Evolutionary conservation across 2,329 filamentous ascomycete genomes (phyloP).

Genomic region (Phyllosticta capitalensis): DNA sequence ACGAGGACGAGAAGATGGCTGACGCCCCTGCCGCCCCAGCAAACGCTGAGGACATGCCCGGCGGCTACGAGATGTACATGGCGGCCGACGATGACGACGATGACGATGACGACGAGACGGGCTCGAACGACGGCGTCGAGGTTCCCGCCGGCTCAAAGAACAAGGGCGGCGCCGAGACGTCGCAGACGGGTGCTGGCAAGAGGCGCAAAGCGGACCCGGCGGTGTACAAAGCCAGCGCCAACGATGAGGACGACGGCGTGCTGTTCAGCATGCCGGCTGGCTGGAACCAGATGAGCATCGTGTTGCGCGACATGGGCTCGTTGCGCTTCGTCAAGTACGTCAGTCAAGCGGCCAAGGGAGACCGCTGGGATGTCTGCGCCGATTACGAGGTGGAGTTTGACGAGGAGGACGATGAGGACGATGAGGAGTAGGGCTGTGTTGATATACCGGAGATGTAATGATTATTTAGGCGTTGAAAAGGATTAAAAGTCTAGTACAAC

Average conservation of each 20-base stretch:
- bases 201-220: slow-evolving; percentile 58
- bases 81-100: slow-evolving; percentile 66
- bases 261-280: slow-evolving; percentile 58
- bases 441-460: not conserved
- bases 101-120: slow-evolving; percentile 48
- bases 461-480: not conserved
- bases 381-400: slow-evolving; percentile 61
- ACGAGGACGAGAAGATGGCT: slow-evolving; percentile 21
- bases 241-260: slow-evolving; percentile 65
- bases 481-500: not conserved
- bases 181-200: slow-evolving; percentile 39
- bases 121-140: slow-evolving; percentile 29
- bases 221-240: slow-evolving; percentile 53
- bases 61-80: slow-evolving; percentile 88
- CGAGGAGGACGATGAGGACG: slow-evolving; percentile 37
- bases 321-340: slow-evolving; percentile 97
- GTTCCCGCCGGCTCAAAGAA: slow-evolving; percentile 21
- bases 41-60: slow-evolving; percentile 29
- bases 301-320: slow-evolving; percentile 75
- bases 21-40: slow-evolving; percentile 46
- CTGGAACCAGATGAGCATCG: slow-evolving; percentile 90
- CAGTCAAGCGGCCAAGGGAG: slow-evolving; percentile 68
- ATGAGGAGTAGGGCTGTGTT: slow-evolving; percentile 15
- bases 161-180: slow-evolving; percentile 19
- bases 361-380: slow-evolving; percentile 84